phyloP scores from a whole-genome alignment of 345 rosid genomes.

The Eucalyptus guilfoylei region DNA sequence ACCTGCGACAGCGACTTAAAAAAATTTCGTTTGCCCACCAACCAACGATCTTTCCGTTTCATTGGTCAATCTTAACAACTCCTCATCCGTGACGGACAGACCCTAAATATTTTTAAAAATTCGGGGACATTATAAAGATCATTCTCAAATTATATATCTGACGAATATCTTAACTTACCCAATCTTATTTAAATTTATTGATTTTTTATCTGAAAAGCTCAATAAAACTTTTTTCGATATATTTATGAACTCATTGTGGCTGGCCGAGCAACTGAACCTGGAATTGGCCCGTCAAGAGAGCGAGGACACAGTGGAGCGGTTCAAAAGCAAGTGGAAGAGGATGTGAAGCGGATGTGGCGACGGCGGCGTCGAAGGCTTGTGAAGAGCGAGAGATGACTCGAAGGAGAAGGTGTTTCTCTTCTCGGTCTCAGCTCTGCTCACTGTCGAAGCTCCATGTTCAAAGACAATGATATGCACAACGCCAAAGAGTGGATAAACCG shows the following conservation, averaged over 20 bases:
- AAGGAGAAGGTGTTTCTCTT: constrained; percentile 6
- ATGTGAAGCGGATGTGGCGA: neutral
- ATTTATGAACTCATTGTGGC: neutral
- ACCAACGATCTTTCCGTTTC: neutral
- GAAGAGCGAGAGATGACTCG: constrained; percentile 22
- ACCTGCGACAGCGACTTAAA: neutral
- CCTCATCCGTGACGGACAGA: neutral
- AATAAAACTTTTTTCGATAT: neutral
- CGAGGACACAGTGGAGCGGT: neutral
- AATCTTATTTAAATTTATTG: neutral
- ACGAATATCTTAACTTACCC: neutral
- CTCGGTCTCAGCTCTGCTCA: neutral
- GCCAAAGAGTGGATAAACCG: neutral
- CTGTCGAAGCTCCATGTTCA: neutral
- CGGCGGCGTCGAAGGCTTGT: neutral
- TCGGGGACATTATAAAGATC: neutral
- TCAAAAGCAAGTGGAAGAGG: neutral
- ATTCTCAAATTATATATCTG: neutral
- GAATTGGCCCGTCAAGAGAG: neutral
- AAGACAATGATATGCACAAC: neutral
- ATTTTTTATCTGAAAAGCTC: neutral
- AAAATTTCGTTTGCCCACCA: neutral
- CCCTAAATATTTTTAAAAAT: neutral
- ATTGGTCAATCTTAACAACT: neutral
- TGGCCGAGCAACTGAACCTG: constrained; percentile 46